Evolutionary conservation across 495 filamentous ascomycete genomes (phyloP).

Genomic region (Podospora didyma): DNA sequence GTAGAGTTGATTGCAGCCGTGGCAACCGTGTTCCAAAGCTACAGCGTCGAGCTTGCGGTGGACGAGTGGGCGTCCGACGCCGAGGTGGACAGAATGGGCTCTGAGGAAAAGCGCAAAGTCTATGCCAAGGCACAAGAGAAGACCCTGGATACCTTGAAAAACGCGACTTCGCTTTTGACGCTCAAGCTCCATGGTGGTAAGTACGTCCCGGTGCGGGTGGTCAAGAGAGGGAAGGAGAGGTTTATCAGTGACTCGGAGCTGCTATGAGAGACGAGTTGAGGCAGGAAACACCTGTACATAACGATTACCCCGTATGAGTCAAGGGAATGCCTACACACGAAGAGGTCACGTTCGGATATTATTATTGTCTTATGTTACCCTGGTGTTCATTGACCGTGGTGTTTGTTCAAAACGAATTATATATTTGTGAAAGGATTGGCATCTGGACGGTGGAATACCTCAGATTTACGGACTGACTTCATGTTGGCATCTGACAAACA

Average conservation of each 20-base stretch:
- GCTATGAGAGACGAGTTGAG: no score
- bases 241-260: constrained; percentile 44
- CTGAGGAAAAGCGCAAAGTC: constrained; percentile 41
- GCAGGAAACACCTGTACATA: no score
- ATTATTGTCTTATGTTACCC: no score
- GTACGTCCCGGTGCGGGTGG: constrained; percentile 57
- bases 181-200: constrained; percentile 54
- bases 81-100: constrained; percentile 53
- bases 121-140: constrained; percentile 53
- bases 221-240: constrained; percentile 58
- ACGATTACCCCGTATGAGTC: no score
- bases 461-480: no score
- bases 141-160: constrained; percentile 39
- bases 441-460: no score
- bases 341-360: no score
- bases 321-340: no score
- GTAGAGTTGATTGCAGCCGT: constrained; percentile 70
- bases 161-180: constrained; percentile 55
- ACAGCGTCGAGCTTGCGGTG: constrained; percentile 63
- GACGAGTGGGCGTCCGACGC: constrained; percentile 56
- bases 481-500: no score
- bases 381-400: no score
- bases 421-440: no score
- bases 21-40: constrained; percentile 59
- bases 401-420: no score